Evolutionary conservation across 2,329 filamentous ascomycete species (phyloP).

Genomic region (Seiridium cupressi): DNA sequence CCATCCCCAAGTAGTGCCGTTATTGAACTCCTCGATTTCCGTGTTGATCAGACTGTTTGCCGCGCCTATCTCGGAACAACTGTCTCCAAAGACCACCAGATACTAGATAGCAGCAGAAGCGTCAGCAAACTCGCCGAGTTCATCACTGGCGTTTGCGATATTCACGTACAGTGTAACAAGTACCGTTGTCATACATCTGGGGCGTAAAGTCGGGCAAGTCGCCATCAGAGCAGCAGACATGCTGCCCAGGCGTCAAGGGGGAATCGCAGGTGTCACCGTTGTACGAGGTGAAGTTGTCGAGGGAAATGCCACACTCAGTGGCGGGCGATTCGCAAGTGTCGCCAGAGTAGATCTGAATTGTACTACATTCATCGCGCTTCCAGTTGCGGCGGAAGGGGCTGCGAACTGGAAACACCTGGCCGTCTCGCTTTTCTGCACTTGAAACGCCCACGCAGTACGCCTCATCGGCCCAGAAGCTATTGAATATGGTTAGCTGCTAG

Average conservation of each 20-base stretch:
- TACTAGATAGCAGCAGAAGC: constrained; percentile 21
- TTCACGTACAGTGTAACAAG: constrained; percentile 24
- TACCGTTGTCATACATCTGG: constrained; percentile 30
- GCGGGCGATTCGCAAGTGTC: constrained; percentile 23
- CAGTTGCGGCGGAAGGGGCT: no score
- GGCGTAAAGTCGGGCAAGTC: constrained; percentile 31
- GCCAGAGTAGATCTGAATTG: constrained; percentile 11
- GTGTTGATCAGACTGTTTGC: constrained; percentile 14
- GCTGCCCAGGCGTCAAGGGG: constrained; percentile 28
- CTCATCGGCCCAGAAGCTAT: background rate
- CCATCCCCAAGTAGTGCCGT: constrained; percentile 19
- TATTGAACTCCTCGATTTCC: constrained; percentile 17
- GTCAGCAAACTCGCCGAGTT: no score
- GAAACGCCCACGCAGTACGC: background rate
- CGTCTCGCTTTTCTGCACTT: background rate
- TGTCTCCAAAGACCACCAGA: constrained; percentile 27
- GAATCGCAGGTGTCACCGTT: constrained; percentile 30
- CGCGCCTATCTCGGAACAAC: constrained; percentile 28
- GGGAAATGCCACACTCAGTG: constrained; percentile 20
- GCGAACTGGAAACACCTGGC: no score
- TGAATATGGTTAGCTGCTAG: background rate
- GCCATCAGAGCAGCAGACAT: constrained; percentile 36
- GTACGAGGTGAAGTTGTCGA: constrained; percentile 21
- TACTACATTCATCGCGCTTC: constrained; percentile 2
- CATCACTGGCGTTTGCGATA: background rate